phyloP scores from a whole-genome alignment of 257 asterid genomes.

The Primulina tabacum region DNA sequence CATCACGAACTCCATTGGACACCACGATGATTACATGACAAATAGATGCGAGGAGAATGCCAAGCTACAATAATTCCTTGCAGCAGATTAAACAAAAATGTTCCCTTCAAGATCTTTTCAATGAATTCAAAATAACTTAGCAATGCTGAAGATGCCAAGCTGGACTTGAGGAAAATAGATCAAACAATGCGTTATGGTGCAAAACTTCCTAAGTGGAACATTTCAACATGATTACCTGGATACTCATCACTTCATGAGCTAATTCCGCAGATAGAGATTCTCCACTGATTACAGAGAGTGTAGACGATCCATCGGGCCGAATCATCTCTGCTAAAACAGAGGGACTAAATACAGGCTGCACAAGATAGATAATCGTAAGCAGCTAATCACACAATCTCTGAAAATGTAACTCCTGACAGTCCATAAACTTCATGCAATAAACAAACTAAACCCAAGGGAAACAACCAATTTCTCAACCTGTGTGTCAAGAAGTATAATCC shows the following conservation, averaged over 20 bases:
- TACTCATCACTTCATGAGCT: conserved; percentile 88
- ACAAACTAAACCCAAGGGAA: neutral
- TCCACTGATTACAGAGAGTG: conserved; percentile 65
- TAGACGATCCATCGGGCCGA: conserved; percentile 88
- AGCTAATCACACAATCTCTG: neutral
- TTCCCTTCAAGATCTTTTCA: conserved; percentile 25
- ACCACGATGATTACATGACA: conserved; percentile 82
- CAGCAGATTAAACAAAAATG: conserved; percentile 37
- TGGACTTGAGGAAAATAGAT: neutral
- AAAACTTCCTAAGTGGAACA: neutral
- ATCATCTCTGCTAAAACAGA: conserved; percentile 88
- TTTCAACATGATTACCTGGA: conserved; percentile 45
- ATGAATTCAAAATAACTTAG: conserved; percentile 8
- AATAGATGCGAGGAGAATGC: conserved; percentile 76
- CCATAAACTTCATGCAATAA: conserved; percentile 13
- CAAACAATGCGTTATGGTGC: neutral
- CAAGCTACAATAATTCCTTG: conserved; percentile 89
- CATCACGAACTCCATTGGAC: conserved; percentile 79
- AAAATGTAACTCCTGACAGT: conserved; percentile 4
- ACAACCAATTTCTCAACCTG: conserved; percentile 48
- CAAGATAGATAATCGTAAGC: conserved; percentile 9
- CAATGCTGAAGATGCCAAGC: neutral
- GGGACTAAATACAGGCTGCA: conserved; percentile 93
- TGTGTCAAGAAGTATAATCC: conserved; percentile 90
- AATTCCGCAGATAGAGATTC: conserved; percentile 87